These are phyloP conservation scores for Rutstroemia sp. DNA, from an alignment of 2,329 filamentous ascomycete genomes.

Conservation along the genomic window DNA sequence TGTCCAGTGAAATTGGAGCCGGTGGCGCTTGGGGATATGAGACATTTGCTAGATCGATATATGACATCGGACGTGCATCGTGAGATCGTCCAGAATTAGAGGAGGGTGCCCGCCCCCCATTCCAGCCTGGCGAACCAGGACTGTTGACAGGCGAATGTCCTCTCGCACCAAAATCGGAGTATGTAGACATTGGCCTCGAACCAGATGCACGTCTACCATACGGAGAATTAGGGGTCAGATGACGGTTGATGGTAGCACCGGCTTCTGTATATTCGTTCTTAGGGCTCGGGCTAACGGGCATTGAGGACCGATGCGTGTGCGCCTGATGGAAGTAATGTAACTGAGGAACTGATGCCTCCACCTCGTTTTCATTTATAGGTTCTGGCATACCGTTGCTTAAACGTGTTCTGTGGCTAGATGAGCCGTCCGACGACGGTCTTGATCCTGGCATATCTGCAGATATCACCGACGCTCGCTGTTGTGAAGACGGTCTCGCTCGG, in stretches of 20 bases:
- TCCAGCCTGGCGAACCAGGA: constrained; percentile 24
- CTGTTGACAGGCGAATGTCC: constrained; percentile 48
- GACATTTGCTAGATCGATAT: constrained; percentile 47
- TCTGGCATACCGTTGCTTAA: constrained; percentile 11
- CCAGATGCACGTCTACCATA: constrained; percentile 37
- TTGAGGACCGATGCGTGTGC: constrained; percentile 29
- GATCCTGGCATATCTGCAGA: neutral
- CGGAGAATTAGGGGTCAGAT: constrained; percentile 52
- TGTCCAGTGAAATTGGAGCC: constrained; percentile 52
- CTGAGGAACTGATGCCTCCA: constrained; percentile 38
- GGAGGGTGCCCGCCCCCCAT: constrained; percentile 23
- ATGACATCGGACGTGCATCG: constrained; percentile 28
- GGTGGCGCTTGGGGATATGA: constrained; percentile 32
- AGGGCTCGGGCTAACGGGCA: constrained; percentile 13
- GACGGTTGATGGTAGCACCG: constrained; percentile 47
- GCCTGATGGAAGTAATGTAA: constrained; percentile 54
- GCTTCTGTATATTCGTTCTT: constrained; percentile 35
- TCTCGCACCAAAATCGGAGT: constrained; percentile 62
- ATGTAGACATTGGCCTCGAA: constrained; percentile 66
- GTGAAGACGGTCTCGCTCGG: constrained; percentile 19
- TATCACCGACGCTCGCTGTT: constrained; percentile 23
- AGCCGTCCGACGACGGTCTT: constrained; percentile 16
- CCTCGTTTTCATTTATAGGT: constrained; percentile 20
- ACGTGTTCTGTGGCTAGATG: constrained; percentile 5
- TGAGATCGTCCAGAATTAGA: constrained; percentile 25